A percentile compares a stretch with the other conserved stretches of the same genome.
Evolutionary conservation across 2,329 filamentous ascomycete genomes (phyloP).

Genomic region (Penicillium sp.): DNA sequence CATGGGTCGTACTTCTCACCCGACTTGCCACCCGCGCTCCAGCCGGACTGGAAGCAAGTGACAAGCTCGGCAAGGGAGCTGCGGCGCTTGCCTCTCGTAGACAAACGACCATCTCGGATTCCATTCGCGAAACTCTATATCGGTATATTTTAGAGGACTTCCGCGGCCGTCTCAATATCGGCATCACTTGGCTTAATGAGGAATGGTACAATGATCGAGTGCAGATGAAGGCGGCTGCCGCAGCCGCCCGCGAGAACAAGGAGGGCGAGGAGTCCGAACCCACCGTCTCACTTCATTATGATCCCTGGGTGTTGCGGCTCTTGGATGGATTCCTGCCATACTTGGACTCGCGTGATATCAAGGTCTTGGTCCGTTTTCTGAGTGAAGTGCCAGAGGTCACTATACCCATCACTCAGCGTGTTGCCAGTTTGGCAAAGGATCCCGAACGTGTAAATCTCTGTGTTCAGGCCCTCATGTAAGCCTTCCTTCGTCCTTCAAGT

Average conservation of each 20-base stretch:
- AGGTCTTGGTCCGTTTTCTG: slow-evolving; percentile 85
- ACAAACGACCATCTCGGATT: slow-evolving; percentile 55
- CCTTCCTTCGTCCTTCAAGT: slow-evolving; percentile 13
- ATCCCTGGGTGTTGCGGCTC: slow-evolving; percentile 77
- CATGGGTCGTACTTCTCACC: slow-evolving; percentile 87
- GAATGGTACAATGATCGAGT: slow-evolving; percentile 95
- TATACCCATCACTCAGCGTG: slow-evolving; percentile 69
- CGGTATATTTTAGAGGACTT: slow-evolving; percentile 91
- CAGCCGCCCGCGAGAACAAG: slow-evolving; percentile 43
- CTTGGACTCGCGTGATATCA: slow-evolving; percentile 81
- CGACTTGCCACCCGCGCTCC: slow-evolving; percentile 81
- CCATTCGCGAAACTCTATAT: slow-evolving; percentile 80
- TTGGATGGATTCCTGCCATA: slow-evolving; percentile 89
- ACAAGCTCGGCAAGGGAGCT: slow-evolving; percentile 36
- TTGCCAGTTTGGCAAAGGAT: slow-evolving; percentile 67
- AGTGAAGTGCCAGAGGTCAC: slow-evolving; percentile 87
- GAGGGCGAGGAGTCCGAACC: slow-evolving; percentile 52
- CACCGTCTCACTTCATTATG: slow-evolving; percentile 64
- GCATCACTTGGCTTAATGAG: slow-evolving; percentile 92
- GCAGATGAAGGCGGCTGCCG: slow-evolving; percentile 49
- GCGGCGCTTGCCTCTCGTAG: slow-evolving; percentile 19
- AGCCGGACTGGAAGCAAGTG: slow-evolving; percentile 66
- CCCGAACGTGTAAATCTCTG: slow-evolving; percentile 66
- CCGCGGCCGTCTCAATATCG: slow-evolving; percentile 82
- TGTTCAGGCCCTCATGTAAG: slow-evolving; percentile 61